Base-by-base conservation (phyloP, 441 rosid genomes). In the Cnidoscolus chayamansa region DNA sequence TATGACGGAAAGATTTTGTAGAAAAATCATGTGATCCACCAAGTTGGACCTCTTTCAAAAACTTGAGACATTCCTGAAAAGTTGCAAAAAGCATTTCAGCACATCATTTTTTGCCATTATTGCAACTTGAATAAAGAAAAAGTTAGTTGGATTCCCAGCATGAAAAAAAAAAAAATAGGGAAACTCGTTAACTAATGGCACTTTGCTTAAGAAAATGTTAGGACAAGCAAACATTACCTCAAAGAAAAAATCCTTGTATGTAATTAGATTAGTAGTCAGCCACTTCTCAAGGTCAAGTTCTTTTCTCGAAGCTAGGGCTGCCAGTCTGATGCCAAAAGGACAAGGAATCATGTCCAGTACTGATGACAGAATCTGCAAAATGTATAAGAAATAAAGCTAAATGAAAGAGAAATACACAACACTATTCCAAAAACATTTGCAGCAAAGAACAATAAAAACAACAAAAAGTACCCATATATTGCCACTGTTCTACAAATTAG, bases 221-320 rank as follows among this genome's bases (percentile, higher is more conserved):
- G 63, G 48, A 50, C 25, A 66, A 68, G 30, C 43, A 12, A 31
- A 73, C 0, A 53, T 76, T 83, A 96, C 99, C 97, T 89, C 94
- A 45, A 89, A 88, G 84, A 93, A 93, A 68, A 78, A 71, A 78
- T 88, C 96, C 80, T 88, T 96, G 78, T 85, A 83, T 67, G 78
- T 72, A 77, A 75, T 76, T 68, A 92, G 76, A 81, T 86, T 84
- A 83, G 68, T 79, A 79, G 76, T 79, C 85, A 93, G 86, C 96
- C 99, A 96, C 78, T 82, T 86, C 77, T 96, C 99, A 76, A 96
- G 86, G 82, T 93, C 97, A 74, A 81, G 78, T 53, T 89, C 98
- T 81, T 87, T 89, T 74, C 77, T 74, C 65, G 98, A 89, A 77
- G 98, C 99, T 78, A 89, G 87, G 71, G 89, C 92, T 25, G 97